Evolutionary conservation across 1,284 basidiomycete species (phyloP), one percentile per base, ranked within the genome.

Genomic region (Marasmius sp.): DNA sequence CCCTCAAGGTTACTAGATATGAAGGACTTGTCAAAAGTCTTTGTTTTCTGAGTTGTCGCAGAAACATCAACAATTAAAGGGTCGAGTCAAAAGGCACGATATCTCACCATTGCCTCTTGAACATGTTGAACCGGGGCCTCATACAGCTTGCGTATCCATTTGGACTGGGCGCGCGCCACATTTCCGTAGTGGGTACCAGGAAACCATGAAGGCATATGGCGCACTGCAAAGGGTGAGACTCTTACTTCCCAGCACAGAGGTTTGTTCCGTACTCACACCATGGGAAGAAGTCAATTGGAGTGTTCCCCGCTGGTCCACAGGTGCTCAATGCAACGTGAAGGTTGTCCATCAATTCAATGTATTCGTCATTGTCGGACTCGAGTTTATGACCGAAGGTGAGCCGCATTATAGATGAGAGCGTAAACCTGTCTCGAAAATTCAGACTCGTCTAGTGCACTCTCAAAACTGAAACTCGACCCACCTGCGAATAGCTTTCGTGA

Each of bases 161-260:
- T n/a, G 5, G 49, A 36, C 3, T 34, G 16, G 5, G 51, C 43
- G 6, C 68, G 60, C 4, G 71, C 70, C 50, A 59, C 54, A n/a
- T 50, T 53, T 10, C 67, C 69, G 47, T 70, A 71, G 60, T 66
- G 64, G 38, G 68, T 65, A 2, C 68, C 69, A 20, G 71, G 71
- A 38, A 72, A 70, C 68, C 69, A 72, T 1, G 67, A 67, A 8
- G 69, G 70, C 12, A 69, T 61, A 52, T 69, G 27, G 48, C 59
- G 39, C 18, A 71, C 70, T 71, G 53, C 14, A 12, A 43, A 61
- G 38, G 10, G 38, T 27, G 27, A 27, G 27, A 27, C 27, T 20
- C 18, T 22, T 9, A 36, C 27, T 63, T 50, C 45, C 62, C 66
- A 57, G 33, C 8, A 11, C 57, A 1, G 6, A 6, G 14, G 27